These are phyloP conservation scores for Microbotryomycetes sp. DNA, from an alignment of 1,284 basidiomycete genomes.

Conservation along the genomic window DNA sequence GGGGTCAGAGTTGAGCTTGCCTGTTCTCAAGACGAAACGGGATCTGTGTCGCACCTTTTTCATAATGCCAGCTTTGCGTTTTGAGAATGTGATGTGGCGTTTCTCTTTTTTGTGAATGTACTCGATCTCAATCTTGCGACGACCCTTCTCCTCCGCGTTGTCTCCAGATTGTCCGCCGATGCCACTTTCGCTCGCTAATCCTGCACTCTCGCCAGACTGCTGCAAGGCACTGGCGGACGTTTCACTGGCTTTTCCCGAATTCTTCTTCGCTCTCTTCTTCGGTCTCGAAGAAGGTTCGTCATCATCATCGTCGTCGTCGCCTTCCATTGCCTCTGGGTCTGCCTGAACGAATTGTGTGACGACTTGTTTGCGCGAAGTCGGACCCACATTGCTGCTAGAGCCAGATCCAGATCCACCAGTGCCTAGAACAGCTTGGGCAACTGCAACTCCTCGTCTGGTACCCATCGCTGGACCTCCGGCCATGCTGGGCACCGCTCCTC, in stretches of 20 bases:
- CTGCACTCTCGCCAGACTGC: not conserved
- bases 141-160: constrained; percentile 46
- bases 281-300: constrained; percentile 1
- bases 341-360: not conserved
- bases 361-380: not conserved
- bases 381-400: too few relatives aligned
- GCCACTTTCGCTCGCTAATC: not conserved
- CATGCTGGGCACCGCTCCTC: too few relatives aligned
- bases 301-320: constrained; percentile 26
- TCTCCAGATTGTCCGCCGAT: not conserved
- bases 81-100: constrained; percentile 99
- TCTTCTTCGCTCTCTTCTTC: constrained; percentile 21
- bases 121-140: constrained; percentile 99
- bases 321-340: constrained; percentile 12
- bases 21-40: not conserved
- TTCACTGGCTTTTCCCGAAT: not conserved
- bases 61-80: constrained; percentile 99
- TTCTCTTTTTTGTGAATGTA: constrained; percentile 58
- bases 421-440: too few relatives aligned
- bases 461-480: too few relatives aligned
- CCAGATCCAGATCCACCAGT: too few relatives aligned
- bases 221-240: too few relatives aligned
- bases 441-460: too few relatives aligned
- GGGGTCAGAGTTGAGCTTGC: constrained; percentile 1
- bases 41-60: constrained; percentile 81